Evolutionary conservation across 768 basidiomycete species (phyloP), one percentile per base, ranked within the genome.

Genomic region (Russula foetens): DNA sequence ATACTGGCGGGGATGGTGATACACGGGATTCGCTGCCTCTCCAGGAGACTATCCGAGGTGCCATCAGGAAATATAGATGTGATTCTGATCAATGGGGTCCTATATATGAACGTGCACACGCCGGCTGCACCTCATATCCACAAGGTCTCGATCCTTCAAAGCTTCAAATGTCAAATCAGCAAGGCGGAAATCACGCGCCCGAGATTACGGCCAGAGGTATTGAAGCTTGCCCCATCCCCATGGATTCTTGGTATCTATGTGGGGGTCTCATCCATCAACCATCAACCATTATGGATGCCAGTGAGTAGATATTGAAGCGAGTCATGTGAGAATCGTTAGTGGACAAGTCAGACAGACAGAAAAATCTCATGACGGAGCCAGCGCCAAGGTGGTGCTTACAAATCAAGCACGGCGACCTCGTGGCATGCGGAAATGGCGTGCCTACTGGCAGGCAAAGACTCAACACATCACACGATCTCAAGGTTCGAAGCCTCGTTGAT

Each of bases 21-120:
- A 9, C 26, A 21, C 58, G 51, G 17, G 7, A 29, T 33, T 56
- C 35, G 28, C n/a, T 45, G 21, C 21, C 11, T 24, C 17, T 38
- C 43, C 21, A 53, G 35, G 26, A 50, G 43, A 31, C 26, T n/a
- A 45, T 46, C 4, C 28, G 49, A 39, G 33, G 41, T 44, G 53
- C 43, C 60, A 62, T 62, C 8, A 47, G 44, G 41, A 8, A n/a
- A 31, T 15, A 35, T 48, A 43, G 31, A 3, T 51, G 15, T 50
- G 56, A 31, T 31, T 26, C 56, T 58, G 39, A n/a, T 50, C 1
- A 48, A 35, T 4, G 28, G 26, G 33, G 47, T 6, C 28, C n/a
- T 45, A 35, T 58, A 50, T 58, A 58, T 50, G 39, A 50, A 50
- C 39, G 46, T 2, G 26, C 47, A 43, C 56, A 26, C 39, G 56